These are phyloP conservation scores for Bertia moriformis DNA, from an alignment of 2,329 filamentous ascomycete species.

Conservation along the genomic window DNA sequence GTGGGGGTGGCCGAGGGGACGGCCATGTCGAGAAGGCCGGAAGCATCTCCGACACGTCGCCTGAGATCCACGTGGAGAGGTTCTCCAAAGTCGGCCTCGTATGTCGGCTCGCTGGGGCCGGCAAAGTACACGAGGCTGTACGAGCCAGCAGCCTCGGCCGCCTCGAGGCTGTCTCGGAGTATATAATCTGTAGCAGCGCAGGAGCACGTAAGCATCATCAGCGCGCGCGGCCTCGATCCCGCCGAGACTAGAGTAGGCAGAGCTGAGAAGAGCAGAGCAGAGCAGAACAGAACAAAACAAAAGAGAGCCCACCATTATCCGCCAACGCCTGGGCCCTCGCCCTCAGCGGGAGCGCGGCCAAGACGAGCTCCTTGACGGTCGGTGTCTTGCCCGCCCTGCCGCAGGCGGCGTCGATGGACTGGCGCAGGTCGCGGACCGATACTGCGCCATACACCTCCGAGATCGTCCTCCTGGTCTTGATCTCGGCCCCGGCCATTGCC, in stretches of 20 bases:
- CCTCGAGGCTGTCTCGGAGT: conserved; percentile 31
- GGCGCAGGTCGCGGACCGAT: conserved; percentile 22
- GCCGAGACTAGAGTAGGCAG: conserved; percentile 2
- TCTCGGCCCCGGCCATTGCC: conserved; percentile 17
- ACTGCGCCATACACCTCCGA: conserved; percentile 41
- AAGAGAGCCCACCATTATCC: conserved; percentile 28
- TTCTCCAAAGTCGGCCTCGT: conserved; percentile 51
- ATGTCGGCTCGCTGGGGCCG: conserved; percentile 31
- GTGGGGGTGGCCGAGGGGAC: conserved; percentile 24
- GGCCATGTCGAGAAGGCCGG: conserved; percentile 11
- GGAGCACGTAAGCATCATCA: conserved; percentile 6
- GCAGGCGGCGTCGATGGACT: conserved; percentile 32
- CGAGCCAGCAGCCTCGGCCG: conserved; percentile 20
- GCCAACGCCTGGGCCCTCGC: conserved; percentile 30
- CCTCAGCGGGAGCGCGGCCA: conserved; percentile 23
- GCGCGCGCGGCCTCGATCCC: background rate
- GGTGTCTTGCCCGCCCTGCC: conserved; percentile 18
- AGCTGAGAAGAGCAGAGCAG: background rate
- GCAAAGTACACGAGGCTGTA: conserved; percentile 70
- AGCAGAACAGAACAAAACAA: background rate
- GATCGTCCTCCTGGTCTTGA: conserved; percentile 28
- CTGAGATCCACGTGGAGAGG: conserved; percentile 60
- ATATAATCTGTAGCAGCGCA: conserved; percentile 28
- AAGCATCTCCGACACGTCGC: conserved; percentile 33
- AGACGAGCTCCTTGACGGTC: conserved; percentile 21